phyloP scores from a whole-genome alignment of 805 yeast genomes.

The Yarrowia osloensis region DNA sequence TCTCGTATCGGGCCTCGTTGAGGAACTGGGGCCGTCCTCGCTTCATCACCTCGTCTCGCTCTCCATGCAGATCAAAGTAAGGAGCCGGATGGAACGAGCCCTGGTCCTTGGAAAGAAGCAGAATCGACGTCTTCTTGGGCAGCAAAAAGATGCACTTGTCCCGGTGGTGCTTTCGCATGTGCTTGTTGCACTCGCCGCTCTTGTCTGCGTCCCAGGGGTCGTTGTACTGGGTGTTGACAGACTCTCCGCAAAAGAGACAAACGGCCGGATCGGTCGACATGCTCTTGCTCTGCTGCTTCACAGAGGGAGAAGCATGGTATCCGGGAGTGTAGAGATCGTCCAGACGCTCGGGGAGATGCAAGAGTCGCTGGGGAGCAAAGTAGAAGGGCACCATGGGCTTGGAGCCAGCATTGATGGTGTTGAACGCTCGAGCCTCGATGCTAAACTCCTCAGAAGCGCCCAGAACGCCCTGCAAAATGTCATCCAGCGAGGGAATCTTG shows the following conservation, averaged over 20 bases:
- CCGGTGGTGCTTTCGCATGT: slow-evolving; percentile 57
- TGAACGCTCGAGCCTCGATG: slow-evolving; percentile 3
- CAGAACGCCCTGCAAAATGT: slow-evolving; percentile 30
- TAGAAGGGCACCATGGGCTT: slow-evolving; percentile 8
- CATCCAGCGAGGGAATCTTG: slow-evolving; percentile 46
- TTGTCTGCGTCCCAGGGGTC: slow-evolving; percentile 38
- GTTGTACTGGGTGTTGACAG: slow-evolving; percentile 28
- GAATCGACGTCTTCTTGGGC: slow-evolving; percentile 66
- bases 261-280: slow-evolving; percentile 70
- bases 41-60: slow-evolving; percentile 68
- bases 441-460: not conserved
- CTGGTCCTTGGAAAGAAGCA: slow-evolving; percentile 67
- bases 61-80: slow-evolving; percentile 83
- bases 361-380: slow-evolving; percentile 32
- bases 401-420: not conserved
- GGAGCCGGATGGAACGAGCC: slow-evolving; percentile 89
- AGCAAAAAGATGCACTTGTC: slow-evolving; percentile 71
- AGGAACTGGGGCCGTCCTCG: slow-evolving; percentile 72
- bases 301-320: slow-evolving; percentile 23
- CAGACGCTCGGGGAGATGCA: slow-evolving; percentile 64
- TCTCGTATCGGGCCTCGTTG: slow-evolving; percentile 61
- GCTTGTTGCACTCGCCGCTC: slow-evolving; percentile 80
- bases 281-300: slow-evolving; percentile 9
- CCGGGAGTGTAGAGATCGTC: slow-evolving; percentile 63
- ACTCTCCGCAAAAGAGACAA: slow-evolving; percentile 76